A percentile compares a stretch with the other conserved stretches of the same genome.
phyloP scores from a whole-genome alignment of 2,329 filamentous ascomycete species.

The Trichoderma brevicompactum region DNA sequence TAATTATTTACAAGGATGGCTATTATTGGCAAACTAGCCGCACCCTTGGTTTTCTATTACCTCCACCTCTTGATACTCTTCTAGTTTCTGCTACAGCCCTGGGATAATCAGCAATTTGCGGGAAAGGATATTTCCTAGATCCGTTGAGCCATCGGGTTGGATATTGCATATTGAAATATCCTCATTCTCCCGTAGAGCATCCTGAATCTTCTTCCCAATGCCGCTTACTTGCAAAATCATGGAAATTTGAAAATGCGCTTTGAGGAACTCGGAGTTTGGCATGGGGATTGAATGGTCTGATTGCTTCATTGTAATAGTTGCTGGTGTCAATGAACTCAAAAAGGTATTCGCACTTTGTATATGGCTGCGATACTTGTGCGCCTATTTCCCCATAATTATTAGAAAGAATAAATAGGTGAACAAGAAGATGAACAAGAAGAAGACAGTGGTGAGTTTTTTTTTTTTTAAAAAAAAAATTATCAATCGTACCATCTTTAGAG shows the following conservation, averaged over 20 bases:
- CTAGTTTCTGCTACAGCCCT: too few species aligned
- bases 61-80: too few species aligned
- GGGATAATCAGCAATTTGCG: neutral
- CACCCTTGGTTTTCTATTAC: too few species aligned
- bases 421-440: too few species aligned
- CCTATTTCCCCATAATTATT: neutral
- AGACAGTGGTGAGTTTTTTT: too few species aligned
- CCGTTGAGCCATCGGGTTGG: neutral
- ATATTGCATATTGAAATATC: neutral
- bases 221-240: neutral
- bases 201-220: neutral
- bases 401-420: too few species aligned
- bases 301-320: neutral
- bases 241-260: neutral
- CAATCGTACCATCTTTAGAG: neutral
- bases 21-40: too few species aligned
- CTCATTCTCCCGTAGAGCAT: neutral
- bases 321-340: neutral
- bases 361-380: neutral
- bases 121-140: neutral
- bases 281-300: neutral
- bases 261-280: neutral
- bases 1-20: too few species aligned
- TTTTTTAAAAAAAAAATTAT: neutral
- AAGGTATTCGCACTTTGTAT: too few species aligned